These are phyloP conservation scores for Backusella luteola DNA, from an alignment of 192 early-diverging fungal genomes.

Conservation along the genomic window DNA sequence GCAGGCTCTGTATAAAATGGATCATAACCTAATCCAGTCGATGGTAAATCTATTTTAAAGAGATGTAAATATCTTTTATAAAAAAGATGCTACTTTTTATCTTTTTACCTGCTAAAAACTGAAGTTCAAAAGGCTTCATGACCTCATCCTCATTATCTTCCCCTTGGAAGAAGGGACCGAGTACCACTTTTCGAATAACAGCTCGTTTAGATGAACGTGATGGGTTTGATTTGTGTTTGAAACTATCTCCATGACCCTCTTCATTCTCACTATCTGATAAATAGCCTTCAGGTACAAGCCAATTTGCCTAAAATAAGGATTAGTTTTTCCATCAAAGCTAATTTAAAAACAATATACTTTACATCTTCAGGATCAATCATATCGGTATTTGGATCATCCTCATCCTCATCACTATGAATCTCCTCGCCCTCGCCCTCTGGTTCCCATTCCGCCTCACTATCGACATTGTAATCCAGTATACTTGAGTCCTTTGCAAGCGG, in stretches of 20 bases:
- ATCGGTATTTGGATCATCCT: conserved; percentile 44
- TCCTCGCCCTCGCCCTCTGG: conserved; percentile 90
- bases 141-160: neutral
- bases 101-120: conserved; percentile 13
- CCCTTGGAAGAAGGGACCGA: conserved; percentile 24
- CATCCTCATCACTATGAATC: conserved; percentile 73
- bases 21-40: neutral
- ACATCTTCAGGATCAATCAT: conserved; percentile 34
- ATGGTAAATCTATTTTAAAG: neutral
- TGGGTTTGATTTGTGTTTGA: neutral
- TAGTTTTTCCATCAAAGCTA: too few relatives aligned
- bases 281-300: conserved; percentile 87
- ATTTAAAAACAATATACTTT: neutral
- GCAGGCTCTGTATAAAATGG: conserved; percentile 15
- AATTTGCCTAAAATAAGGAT: conserved; percentile 53
- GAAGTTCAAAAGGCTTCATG: conserved; percentile 15
- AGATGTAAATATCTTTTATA: too few relatives aligned
- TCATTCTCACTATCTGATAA: conserved; percentile 73
- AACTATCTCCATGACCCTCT: conserved; percentile 17
- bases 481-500: conserved; percentile 64
- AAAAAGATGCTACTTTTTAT: neutral
- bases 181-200: conserved; percentile 10
- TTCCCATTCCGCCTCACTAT: conserved; percentile 92
- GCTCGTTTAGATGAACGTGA: neutral
- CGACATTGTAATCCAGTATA: conserved; percentile 79